Percentiles rank a stretch among this genome's conserved stretches.
Conservation (phyloP, 495 filamentous ascomycete species). For the Aspergillus sclerotiicarbonarius region DNA sequence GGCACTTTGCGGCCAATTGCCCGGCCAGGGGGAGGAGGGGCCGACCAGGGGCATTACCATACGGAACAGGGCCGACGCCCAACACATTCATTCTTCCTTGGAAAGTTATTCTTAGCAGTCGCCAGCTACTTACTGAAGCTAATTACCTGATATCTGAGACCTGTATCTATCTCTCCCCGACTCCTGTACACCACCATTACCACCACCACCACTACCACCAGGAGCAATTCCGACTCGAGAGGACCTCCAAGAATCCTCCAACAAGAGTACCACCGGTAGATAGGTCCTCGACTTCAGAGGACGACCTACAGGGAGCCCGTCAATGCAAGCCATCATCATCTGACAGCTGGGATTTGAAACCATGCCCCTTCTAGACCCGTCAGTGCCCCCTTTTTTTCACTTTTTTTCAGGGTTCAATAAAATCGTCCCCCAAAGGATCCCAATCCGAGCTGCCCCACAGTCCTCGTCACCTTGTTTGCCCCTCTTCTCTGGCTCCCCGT, state of each 20-base stretch:
- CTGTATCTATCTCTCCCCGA: not conserved
- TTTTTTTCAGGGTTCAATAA: constrained; percentile 9
- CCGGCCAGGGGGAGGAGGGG: not conserved
- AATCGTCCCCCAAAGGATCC: no score
- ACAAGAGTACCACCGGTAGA: no score
- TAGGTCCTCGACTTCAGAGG: no score
- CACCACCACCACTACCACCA: no score
- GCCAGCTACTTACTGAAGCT: not conserved
- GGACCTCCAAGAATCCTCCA: no score
- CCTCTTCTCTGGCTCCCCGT: not conserved
- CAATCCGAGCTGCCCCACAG: constrained; percentile 9
- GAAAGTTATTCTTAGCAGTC: not conserved
- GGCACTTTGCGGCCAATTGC: not conserved
- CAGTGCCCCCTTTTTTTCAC: constrained; percentile 10
- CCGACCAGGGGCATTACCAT: not conserved
- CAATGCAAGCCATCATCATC: no score
- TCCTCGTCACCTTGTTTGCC: constrained; percentile 10
- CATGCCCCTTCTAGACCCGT: constrained; percentile 8
- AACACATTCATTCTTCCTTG: not conserved
- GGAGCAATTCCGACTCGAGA: no score
- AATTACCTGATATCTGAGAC: not conserved
- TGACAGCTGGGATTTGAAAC: constrained; percentile 11
- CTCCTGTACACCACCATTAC: no score
- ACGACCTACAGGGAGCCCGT: no score
- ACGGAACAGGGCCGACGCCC: constrained; percentile 3